Evolutionary conservation across 257 asterid genomes (phyloP), one percentile per base, ranked within the genome.

Genomic region (Nicotiana obtusifolia): DNA sequence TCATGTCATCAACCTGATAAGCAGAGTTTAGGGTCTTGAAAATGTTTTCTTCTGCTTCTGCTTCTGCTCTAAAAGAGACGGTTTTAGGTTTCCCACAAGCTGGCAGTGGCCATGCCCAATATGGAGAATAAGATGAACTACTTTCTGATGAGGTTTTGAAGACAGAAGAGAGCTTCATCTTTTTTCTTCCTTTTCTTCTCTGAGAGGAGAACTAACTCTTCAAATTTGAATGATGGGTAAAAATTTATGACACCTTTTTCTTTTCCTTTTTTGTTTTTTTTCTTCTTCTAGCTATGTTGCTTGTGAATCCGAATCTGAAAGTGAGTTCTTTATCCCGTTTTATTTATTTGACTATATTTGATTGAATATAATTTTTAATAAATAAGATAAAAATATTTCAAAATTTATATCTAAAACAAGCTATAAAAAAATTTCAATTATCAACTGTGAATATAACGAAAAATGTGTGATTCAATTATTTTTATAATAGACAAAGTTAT

Each of bases 41-140:
- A 19, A 85, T 73, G 19, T 80, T 69, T 22, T 41, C 47, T 79
- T 52, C 44, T 64, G 86, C 83, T 17, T 80, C 41, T 22, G 11
- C 47, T 79, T 44, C 44, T 64, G 86, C 83, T 17, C 94, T 87
- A 83, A 93, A 93, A 16, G 97, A 93, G 28, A 85, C 86, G 7
- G 97, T 94, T 81, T 82, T 88, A 3, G 98, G 91, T 86, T 52
- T 81, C 64, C 69, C 82, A 84, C 94, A 92, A 49, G 87, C 73
- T 4, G 91, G 91, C 93, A 94, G 88, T 65, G 86, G 87, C 96
- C 94, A 88, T 31, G 86, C 64, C 76, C 79, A 26, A 26, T 26
- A 64, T 17, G 81, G 35, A 35, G 81, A 37, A 79, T 65, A 30
- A 19, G 91, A 26, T 7, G 85, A 64, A 14, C 81, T 17, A 65